Evolutionary conservation across 2,329 filamentous ascomycete genomes (phyloP), one percentile per base, ranked within the genome.

Genomic region (Nothomitra cinnamomea): DNA sequence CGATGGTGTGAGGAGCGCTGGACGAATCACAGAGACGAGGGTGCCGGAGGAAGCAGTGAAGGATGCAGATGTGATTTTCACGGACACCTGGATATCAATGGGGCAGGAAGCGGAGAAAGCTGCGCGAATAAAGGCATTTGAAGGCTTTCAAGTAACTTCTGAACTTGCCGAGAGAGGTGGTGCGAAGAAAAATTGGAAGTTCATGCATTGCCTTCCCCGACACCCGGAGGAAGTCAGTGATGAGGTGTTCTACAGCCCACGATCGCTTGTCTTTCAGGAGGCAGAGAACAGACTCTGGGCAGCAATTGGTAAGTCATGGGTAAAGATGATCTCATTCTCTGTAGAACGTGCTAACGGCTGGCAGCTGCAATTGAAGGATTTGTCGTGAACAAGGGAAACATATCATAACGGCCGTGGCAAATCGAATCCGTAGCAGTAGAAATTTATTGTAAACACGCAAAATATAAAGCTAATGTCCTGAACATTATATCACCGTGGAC

Each of bases 31-130:
- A 3, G 84, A 94, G 68, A 94, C 87, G 0, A 83, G 75, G 21
- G 72, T 84, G 0, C 92, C 90, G 0, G 86, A 92, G 65, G 86
- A 94, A 62, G 92, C 75, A 1, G 80, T 95, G 64, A 85, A 85
- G 70, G 72, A 82, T 58, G 90, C 92, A 2, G 84, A 98, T 65
- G 77, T 96, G 53, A 73, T 98, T 55, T 88, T 96, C 21, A 98
- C 92, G 0, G 92, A 98, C 64, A 98, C 92, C 1, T 98, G 92
- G 92, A 79, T 98, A 32, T 94, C 87, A 1, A 98, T 98, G 92
- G 92, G 92, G 48, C 90, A 96, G 69, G 92, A 98, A 68, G 79
- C 79, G 54, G 92, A 98, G 68, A 75, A 80, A 40, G 74, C 81
- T 60, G 83, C 84, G 72, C 76, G 87, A 51, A 66, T 95, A 56